Evolutionary conservation across 306 rosid species (phyloP).

Genomic region (Dryas octopetala): DNA sequence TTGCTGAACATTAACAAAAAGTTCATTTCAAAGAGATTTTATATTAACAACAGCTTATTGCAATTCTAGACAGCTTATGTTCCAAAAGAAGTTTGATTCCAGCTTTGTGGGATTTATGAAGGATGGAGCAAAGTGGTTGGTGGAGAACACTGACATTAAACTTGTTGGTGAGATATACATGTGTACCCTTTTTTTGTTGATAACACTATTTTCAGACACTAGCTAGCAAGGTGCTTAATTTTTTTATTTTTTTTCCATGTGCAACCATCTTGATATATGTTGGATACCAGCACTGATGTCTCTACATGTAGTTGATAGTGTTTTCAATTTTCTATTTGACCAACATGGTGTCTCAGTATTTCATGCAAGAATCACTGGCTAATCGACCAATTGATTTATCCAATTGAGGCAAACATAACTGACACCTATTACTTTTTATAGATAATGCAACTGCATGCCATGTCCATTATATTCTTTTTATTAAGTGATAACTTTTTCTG

Average conservation of each 20-base stretch:
- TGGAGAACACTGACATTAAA: slow-evolving; percentile 84
- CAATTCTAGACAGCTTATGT: slow-evolving; percentile 76
- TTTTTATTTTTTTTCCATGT: no score
- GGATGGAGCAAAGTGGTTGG: slow-evolving; percentile 93
- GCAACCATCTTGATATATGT: no score
- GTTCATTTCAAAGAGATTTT: not conserved
- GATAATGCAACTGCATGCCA: not conserved
- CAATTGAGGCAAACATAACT: not conserved
- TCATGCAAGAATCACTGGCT: not conserved
- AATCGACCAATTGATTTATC: not conserved
- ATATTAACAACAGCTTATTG: slow-evolving; percentile 30
- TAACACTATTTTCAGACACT: no score
- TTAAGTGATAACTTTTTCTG: not conserved
- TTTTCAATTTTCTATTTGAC: not conserved
- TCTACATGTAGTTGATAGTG: not conserved
- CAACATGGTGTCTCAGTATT: not conserved
- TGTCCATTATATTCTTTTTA: not conserved
- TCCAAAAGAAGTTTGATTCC: slow-evolving; percentile 57
- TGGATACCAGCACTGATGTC: not conserved
- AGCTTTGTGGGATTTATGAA: slow-evolving; percentile 72
- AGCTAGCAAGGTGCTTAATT: no score
- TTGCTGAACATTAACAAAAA: not conserved
- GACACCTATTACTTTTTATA: not conserved
- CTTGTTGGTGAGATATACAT: slow-evolving; percentile 63
- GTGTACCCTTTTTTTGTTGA: not conserved